These are phyloP conservation scores for Hansfordia pulvinata DNA, from an alignment of 2,329 filamentous ascomycete species.

Conservation along the genomic window DNA sequence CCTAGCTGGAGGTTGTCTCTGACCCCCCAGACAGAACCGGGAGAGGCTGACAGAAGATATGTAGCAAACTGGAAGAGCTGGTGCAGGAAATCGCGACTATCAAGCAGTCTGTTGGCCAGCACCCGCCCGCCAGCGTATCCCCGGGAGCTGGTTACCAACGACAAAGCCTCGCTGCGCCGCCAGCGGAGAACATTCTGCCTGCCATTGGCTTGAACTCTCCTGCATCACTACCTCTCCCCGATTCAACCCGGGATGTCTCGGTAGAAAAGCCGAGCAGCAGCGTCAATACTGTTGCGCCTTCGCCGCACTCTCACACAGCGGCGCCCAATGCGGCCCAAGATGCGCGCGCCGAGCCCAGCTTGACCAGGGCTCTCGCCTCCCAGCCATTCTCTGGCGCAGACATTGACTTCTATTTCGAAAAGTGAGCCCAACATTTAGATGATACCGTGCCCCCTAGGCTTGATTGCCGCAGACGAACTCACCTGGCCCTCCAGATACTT, in stretches of 20 bases:
- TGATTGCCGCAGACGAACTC: too few relatives aligned
- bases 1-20: constrained; percentile 1
- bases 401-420: constrained; percentile 41
- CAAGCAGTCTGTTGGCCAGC: constrained; percentile 31
- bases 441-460: constrained; percentile 1
- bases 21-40: background rate
- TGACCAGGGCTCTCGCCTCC: constrained; percentile 29
- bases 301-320: constrained; percentile 14
- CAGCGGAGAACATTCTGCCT: constrained; percentile 3
- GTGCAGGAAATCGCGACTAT: constrained; percentile 40
- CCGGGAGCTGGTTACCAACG: constrained; percentile 11
- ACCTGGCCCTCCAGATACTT: too few relatives aligned
- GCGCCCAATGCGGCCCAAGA: constrained; percentile 9
- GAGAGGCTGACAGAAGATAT: constrained; percentile 3
- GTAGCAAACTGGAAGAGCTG: constrained; percentile 39
- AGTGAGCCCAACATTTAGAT: constrained; percentile 17
- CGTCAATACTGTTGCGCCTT: constrained; percentile 10
- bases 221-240: too few relatives aligned
- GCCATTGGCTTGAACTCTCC: too few relatives aligned
- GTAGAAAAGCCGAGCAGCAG: too few relatives aligned
- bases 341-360: constrained; percentile 11
- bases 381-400: constrained; percentile 36
- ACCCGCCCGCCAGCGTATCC: constrained; percentile 5
- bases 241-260: too few relatives aligned
- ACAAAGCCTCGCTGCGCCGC: constrained; percentile 2